These are phyloP conservation scores for Eimeria acervulina DNA, from an alignment of 169 alveolate genomes.

Conservation along the genomic window DNA sequence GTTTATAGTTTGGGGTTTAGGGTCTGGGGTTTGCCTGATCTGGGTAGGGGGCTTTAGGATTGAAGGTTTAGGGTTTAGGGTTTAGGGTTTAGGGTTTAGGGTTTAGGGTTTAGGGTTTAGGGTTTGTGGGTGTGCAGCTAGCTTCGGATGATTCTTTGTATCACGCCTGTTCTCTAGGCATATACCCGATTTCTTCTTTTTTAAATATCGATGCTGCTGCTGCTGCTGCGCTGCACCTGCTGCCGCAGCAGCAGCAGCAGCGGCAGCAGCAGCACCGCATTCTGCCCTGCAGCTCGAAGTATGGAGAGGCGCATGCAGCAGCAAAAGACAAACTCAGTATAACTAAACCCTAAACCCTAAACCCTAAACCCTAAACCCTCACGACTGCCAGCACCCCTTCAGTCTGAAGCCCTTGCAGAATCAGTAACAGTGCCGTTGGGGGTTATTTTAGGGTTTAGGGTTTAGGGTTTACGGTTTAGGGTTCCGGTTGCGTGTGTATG, in stretches of 20 bases:
- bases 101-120: neutral
- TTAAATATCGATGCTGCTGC: conserved; percentile 3
- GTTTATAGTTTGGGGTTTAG: neutral
- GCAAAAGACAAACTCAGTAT: conserved; percentile 10
- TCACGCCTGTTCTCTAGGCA: conserved; percentile 37
- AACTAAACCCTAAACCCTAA: neutral
- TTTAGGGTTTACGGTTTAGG: neutral
- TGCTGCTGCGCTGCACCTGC: too few species aligned
- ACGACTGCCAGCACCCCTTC: too few species aligned
- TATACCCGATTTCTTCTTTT: neutral
- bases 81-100: conserved; percentile 6
- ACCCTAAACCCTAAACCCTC: neutral
- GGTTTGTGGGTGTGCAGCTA: conserved; percentile 30
- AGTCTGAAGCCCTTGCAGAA: neutral
- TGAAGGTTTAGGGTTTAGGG: neutral
- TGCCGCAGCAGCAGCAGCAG: conserved; percentile 37
- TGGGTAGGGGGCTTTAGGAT: neutral
- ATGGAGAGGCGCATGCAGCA: conserved; percentile 50
- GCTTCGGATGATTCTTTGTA: conserved; percentile 42
- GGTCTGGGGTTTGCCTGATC: neutral
- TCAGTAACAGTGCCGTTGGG: neutral
- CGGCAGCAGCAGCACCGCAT: conserved; percentile 55
- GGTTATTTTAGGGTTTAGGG: neutral
- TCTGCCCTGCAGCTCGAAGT: conserved; percentile 21
- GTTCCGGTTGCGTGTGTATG: neutral